phyloP scores from a whole-genome alignment of 306 rosid genomes.

The Ormosia semicastrata region DNA sequence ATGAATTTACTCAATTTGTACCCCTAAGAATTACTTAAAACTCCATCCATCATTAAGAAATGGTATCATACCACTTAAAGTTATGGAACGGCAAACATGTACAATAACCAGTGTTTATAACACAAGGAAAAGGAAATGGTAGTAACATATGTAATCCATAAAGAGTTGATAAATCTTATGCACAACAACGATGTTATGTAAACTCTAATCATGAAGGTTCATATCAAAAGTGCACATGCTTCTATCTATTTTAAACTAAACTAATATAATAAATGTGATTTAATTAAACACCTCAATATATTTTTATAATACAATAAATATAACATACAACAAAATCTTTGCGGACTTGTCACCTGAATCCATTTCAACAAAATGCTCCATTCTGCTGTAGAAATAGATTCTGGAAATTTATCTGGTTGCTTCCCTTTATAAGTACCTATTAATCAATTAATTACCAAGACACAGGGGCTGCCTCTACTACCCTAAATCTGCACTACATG shows the following conservation, averaged over 20 bases:
- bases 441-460: slow-evolving; percentile 23
- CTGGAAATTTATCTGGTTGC: slow-evolving; percentile 26
- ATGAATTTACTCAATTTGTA: no score
- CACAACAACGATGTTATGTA: neutral
- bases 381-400: slow-evolving; percentile 26
- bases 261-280: slow-evolving; percentile 29
- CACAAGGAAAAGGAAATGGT: neutral
- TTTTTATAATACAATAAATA: slow-evolving; percentile 18
- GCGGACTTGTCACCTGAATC: slow-evolving; percentile 44
- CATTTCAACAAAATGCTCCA: slow-evolving; percentile 32
- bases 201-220: slow-evolving; percentile 31
- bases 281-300: slow-evolving; percentile 29
- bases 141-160: neutral
- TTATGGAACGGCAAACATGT: neutral
- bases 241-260: slow-evolving; percentile 24
- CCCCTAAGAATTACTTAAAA: no score
- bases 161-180: neutral
- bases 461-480: slow-evolving; percentile 37
- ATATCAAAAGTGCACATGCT: slow-evolving; percentile 23
- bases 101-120: neutral
- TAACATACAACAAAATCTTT: slow-evolving; percentile 41
- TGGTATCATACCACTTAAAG: no score
- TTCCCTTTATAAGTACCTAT: slow-evolving; percentile 11
- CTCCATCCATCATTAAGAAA: no score
- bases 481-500: slow-evolving; percentile 43